A percentile compares a stretch with the other conserved stretches of the same genome.
These are phyloP conservation scores for Otatea glauca DNA, from an alignment of 176 grass and related monocot species.

Conservation along the genomic window DNA sequence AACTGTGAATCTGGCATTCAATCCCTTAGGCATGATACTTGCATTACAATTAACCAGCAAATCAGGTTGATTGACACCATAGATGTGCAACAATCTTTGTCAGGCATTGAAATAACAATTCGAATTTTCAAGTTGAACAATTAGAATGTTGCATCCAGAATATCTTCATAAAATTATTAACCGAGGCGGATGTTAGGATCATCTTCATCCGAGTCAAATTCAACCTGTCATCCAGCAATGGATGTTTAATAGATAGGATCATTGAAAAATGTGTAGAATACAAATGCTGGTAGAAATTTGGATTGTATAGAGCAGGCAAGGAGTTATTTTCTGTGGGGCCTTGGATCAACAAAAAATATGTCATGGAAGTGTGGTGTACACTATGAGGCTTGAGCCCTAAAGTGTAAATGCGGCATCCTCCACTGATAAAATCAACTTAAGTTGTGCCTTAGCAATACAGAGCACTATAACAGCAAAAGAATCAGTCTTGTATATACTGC, in stretches of 20 bases:
- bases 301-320: not conserved
- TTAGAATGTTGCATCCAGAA: too few relatives aligned
- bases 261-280: not conserved
- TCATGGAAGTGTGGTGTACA: constrained; percentile 5
- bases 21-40: not conserved
- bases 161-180: too few relatives aligned
- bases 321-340: not conserved
- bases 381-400: not conserved
- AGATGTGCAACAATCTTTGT: not conserved
- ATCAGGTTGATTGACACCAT: not conserved
- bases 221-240: constrained; percentile 56
- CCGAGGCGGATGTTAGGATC: constrained; percentile 50
- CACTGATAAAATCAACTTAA: constrained; percentile 5
- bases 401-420: not conserved
- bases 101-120: not conserved
- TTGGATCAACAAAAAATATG: not conserved
- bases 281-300: constrained; percentile 10
- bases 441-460: not conserved
- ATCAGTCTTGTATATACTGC: not conserved
- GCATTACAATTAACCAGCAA: constrained; percentile 17
- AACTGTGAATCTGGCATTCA: not conserved
- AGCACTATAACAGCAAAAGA: not conserved
- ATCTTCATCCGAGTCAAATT: constrained; percentile 80
- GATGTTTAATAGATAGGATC: constrained; percentile 9
- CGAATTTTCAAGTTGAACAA: too few relatives aligned